Evolutionary conservation across 2,329 filamentous ascomycete genomes (phyloP), one percentile per base, ranked within the genome.

Genomic region (Pseudogymnoascus sp.): DNA sequence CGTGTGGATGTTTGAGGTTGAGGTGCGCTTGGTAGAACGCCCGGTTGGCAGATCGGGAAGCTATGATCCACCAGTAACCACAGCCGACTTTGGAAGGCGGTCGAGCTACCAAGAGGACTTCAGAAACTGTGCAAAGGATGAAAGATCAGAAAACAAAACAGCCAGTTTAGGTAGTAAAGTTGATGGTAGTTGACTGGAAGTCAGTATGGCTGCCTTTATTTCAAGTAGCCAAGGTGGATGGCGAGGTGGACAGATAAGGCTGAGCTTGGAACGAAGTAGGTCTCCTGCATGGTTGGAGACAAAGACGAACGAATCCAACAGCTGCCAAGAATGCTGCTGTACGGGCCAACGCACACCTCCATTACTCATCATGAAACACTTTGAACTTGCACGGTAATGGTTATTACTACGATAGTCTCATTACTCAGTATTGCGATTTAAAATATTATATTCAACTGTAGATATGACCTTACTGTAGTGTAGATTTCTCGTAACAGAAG

Each of bases 41-140:
- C 16, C 28, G 28, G 10, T 2, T 33, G 28, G 16, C 50, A 56
- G 50, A 35, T 56, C 28, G 50, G 50, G 50, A 56, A 56, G 50
- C 50, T 56, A 56, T 31, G 50, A 56, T 56, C 50, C 50, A 56
- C 50, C 50, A 33, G 50, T 56, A 33, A 56, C 50, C 50, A 33
- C 28, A 56, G 4, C 28, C 50, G 50, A 21, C 12, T 21, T 56
- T 33, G 14, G 50, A 35, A 12, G 28, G 28, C 28, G 28, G 11
- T 11, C 10, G 50, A 56, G 28, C 28, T 56, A 14, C 50, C 10
- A 14, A 35, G 28, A 33, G 16, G 28, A 56, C 28, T 35, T 33
- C 5, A 56, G 28, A 21, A 56, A 56, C 28, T 35, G 5, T 56
- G 50, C 50, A 56, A 56, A 56, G 31, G 28, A 56, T 56, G 50